A percentile compares a stretch with the other conserved stretches of the same genome.
Conservation (phyloP, 2,329 filamentous ascomycete genomes). For the Dryadomyces quercivorus region DNA sequence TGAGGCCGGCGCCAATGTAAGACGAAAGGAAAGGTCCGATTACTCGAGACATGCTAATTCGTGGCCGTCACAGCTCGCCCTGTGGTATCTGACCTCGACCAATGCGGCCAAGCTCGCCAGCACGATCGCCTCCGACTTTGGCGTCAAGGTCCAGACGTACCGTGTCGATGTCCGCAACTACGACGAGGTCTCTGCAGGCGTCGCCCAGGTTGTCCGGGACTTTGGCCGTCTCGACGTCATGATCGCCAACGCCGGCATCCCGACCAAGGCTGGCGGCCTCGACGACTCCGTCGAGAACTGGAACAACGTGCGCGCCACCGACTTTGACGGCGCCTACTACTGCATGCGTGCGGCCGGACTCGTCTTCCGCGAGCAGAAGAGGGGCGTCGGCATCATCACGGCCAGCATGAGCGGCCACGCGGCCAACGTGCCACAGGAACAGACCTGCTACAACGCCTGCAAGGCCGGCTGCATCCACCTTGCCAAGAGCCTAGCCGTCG, state of each 20-base stretch:
- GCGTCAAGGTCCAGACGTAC: conserved; percentile 11
- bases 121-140: conserved; percentile 10
- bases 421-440: conserved; percentile 62
- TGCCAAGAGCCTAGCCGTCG: conserved; percentile 58
- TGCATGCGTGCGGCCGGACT: conserved; percentile 20
- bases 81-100: conserved; percentile 13
- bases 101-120: conserved; percentile 9
- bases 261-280: conserved; percentile 19
- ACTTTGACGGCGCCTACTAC: conserved; percentile 22
- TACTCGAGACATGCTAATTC: too few species aligned
- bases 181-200: conserved; percentile 17
- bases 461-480: conserved; percentile 51
- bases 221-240: conserved; percentile 23
- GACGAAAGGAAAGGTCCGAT: background rate
- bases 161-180: conserved; percentile 11
- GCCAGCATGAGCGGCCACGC: conserved; percentile 68
- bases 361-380: conserved; percentile 19
- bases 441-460: conserved; percentile 61
- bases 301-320: conserved; percentile 17
- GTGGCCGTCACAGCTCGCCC: conserved; percentile 8
- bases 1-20: conserved; percentile 39
- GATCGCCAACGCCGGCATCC: conserved; percentile 23
- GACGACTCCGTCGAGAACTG: conserved; percentile 19
- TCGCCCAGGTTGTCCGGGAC: conserved; percentile 17
- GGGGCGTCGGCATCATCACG: conserved; percentile 42